Conservation (phyloP, 2,329 filamentous ascomycete species). For the Apiospora hydei region DNA sequence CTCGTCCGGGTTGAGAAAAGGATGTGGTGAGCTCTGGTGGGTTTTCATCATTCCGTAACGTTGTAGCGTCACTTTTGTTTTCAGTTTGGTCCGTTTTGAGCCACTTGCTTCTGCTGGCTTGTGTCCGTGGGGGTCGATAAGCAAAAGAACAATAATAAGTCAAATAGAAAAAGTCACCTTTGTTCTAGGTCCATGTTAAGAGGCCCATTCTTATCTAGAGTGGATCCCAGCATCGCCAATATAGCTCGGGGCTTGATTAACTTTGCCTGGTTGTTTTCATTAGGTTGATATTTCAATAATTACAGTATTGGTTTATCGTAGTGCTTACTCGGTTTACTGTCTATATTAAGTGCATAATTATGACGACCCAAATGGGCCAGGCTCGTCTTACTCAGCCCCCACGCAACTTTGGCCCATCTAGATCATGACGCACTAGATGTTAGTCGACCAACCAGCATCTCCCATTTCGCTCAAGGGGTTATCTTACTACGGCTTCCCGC, state of each 20-base stretch:
- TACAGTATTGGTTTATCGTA: not conserved
- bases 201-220: not conserved
- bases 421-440: not conserved
- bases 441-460: not conserved
- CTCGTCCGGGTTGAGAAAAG: too few species aligned
- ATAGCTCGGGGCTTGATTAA: not conserved
- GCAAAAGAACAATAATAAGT: too few species aligned
- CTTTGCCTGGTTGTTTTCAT: not conserved
- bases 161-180: too few species aligned
- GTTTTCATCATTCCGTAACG: too few species aligned
- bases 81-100: too few species aligned
- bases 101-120: too few species aligned
- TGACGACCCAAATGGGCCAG: too few species aligned
- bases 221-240: not conserved
- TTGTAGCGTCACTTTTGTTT: too few species aligned
- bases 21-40: too few species aligned
- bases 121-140: too few species aligned
- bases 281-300: not conserved
- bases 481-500: not conserved
- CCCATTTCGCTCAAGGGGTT: not conserved
- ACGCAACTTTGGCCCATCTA: not conserved
- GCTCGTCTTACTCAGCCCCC: not conserved
- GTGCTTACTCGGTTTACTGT: not conserved
- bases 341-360: not conserved
- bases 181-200: too few species aligned